These are phyloP conservation scores for Solanum pinnatisectum DNA, from an alignment of 257 asterid species.

Conservation along the genomic window DNA sequence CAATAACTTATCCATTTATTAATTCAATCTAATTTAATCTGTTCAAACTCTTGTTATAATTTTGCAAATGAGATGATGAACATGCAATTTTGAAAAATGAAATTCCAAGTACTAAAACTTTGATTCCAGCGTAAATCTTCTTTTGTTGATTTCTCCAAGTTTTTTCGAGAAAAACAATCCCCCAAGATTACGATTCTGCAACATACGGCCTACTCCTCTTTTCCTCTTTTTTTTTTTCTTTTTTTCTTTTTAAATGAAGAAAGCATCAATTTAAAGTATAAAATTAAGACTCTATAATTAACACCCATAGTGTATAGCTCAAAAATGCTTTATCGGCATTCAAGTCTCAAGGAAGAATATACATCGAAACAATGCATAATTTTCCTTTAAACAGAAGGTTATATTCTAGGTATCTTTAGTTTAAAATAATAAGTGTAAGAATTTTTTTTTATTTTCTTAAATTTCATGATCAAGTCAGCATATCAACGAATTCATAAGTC, in stretches of 20 bases:
- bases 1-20: no score
- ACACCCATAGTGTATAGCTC: background rate
- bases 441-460: no score
- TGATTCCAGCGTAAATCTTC: no score
- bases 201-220: background rate
- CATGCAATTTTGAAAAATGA: no score
- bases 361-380: background rate
- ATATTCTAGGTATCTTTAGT: background rate
- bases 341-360: background rate
- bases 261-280: no score
- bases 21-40: no score
- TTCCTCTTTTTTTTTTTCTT: background rate
- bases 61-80: no score
- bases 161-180: background rate
- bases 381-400: no score
- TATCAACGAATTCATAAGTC: background rate
- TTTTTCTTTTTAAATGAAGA: no score
- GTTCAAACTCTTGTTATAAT: no score
- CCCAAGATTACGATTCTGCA: background rate
- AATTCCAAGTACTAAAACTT: no score
- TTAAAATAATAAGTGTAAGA: background rate
- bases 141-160: background rate
- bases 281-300: background rate
- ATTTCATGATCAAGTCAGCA: no score
- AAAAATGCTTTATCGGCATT: background rate